Evolutionary conservation across 208 protist genomes (phyloP).

Genomic region (Trichomonas gallinae): DNA sequence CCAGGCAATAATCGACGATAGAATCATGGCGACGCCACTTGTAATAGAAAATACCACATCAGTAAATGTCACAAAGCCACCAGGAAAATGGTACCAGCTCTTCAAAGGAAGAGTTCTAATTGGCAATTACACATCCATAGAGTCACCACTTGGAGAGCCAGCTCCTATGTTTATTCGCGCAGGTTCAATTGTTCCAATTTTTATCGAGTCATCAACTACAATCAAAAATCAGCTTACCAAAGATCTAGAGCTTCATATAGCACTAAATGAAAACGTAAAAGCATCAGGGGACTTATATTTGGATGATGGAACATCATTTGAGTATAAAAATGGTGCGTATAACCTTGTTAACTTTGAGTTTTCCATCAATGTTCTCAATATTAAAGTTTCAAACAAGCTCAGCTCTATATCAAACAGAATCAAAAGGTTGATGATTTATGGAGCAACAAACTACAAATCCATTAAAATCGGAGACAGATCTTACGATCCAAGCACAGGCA

Average conservation of each 20-base stretch:
- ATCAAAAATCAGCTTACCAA: slow-evolving; percentile 52
- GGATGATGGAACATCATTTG: slow-evolving; percentile 31
- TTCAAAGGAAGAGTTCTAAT: background rate
- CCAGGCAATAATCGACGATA: slow-evolving; percentile 65
- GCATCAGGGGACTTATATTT: slow-evolving; percentile 31
- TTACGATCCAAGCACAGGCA: background rate
- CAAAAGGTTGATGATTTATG: background rate
- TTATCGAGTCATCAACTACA: slow-evolving; percentile 64
- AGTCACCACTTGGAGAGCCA: background rate
- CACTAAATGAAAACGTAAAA: slow-evolving; percentile 17
- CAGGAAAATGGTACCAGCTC: slow-evolving; percentile 36
- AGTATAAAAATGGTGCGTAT: background rate
- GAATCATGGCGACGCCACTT: slow-evolving; percentile 61
- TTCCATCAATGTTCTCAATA: background rate
- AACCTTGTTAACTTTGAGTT: background rate
- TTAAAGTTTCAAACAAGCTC: background rate
- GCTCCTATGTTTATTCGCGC: slow-evolving; percentile 74
- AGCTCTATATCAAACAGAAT: background rate
- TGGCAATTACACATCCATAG: background rate
- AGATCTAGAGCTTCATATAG: slow-evolving; percentile 44
- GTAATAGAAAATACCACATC: slow-evolving; percentile 52
- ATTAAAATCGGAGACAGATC: background rate
- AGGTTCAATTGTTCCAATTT: slow-evolving; percentile 68
- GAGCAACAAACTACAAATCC: background rate
- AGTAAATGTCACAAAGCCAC: slow-evolving; percentile 57